Percentiles rank a stretch among this genome's conserved stretches.
These are phyloP conservation scores for Fragaria nilgerrensis DNA, from an alignment of 306 rosid genomes.

Conservation along the genomic window DNA sequence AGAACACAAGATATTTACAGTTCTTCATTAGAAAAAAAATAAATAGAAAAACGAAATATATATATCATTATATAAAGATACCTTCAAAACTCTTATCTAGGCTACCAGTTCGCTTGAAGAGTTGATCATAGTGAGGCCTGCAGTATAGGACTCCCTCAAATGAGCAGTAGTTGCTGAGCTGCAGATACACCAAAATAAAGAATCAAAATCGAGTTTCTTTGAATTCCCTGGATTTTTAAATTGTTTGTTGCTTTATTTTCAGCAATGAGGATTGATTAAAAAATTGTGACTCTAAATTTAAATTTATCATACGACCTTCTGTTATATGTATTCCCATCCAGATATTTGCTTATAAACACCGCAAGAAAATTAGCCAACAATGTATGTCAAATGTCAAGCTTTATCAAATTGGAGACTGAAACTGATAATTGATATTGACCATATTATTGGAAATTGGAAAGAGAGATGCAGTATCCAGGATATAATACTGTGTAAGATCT, in stretches of 20 bases:
- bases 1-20: not conserved
- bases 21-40: not conserved
- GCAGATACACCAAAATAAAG: constrained; percentile 25
- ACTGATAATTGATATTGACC: not conserved
- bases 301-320: not conserved
- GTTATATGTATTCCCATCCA: not conserved
- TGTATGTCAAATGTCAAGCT: not conserved
- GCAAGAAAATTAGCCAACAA: not conserved
- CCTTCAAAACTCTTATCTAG: constrained; percentile 81
- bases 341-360: not conserved
- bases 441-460: not conserved
- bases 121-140: constrained; percentile 91
- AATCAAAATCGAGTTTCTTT: not conserved
- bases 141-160: constrained; percentile 87
- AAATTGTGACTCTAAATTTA: not conserved
- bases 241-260: not conserved
- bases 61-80: not conserved
- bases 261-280: constrained; percentile 18
- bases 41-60: no score
- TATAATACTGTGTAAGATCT: not conserved
- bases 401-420: not conserved
- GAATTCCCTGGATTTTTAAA: not conserved
- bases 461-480: not conserved
- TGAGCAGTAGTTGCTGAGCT: constrained; percentile 78
- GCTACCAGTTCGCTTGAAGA: constrained; percentile 87